Base-by-base conservation (phyloP, 345 rosid species). In the Salix exigua region DNA sequence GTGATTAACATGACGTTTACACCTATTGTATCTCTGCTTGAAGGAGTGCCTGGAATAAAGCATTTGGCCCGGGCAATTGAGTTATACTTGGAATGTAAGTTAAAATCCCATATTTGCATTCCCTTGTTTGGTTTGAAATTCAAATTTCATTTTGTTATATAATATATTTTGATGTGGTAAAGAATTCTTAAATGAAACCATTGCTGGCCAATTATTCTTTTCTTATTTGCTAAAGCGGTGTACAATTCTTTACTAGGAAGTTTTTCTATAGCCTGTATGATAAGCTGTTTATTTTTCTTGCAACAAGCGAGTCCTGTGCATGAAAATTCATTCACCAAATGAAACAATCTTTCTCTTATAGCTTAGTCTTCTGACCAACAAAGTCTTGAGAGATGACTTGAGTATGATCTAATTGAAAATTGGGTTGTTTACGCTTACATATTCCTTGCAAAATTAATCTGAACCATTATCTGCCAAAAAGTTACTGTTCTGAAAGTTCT, bases 1-100 rank as follows among this genome's bases (percentile, higher is more conserved):
- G 95, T 93, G 48, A 89, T 96, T 80, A 90, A 89, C 88, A 96
- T 96, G 99, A 90, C 94, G 61, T 96, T 93, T 79, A 87, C 84
- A 21, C 96, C 98, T 53, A 90, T 93, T 70, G 91, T 91, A 72
- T 92, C 94, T 74, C 88, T 93, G 73, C 98, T 93, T 5, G 94
- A 93, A 80, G 98, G 89, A 83, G 95, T 93, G 40, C 94, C 95
- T 79, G 98, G 99, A 71, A 66, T 90, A 77, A 88, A 92, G 82
- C 89, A 93, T 84, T 86, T 96, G 79, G 86, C 90, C 40, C 93
- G 97, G 50, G 98, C 99, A 51, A 89, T 93, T 68, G 94, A 93
- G 19, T 86, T 92, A 58, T 96, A 96, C 81, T 86, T 96, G 85
- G 93, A 93, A 78, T 91, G 99, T 96, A 86, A 91, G 99, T 88